Evolutionary conservation across 176 grass and related monocot genomes (phyloP), one percentile per base, ranked within the genome.

Genomic region (Oryza glaberrima): DNA sequence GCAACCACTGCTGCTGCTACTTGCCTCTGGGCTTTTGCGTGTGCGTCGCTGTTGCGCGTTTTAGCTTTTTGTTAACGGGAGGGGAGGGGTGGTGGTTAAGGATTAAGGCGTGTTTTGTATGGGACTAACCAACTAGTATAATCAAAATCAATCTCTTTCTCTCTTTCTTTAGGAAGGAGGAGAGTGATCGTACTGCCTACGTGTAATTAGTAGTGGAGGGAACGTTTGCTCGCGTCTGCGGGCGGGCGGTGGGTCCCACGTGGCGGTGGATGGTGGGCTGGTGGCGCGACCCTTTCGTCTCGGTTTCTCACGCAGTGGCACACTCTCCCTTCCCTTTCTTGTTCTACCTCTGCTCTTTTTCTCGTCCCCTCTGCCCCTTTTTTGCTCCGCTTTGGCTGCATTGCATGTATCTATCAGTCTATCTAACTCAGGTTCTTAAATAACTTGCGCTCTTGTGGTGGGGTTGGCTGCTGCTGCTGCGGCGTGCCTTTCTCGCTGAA

Each of bases 401-500:
- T 47, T 12, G 11, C 10, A 12, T 12, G 11, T 47, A 49, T 46
- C 9, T 3, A 30, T 46, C 69, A 46, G 46, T 47, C 81, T 35
- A 65, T 60, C 56, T 22, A 54, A 2, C 16, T n/a, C 54, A 28
- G 43, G 47, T 49, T 49, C 13, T 49, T 49, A 49, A 47, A 14
- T 44, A 44, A 11, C 11, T 69, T 30, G 73, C 30, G 7, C 54
- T 58, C 52, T 4, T 51, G 58, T 66, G 74, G 58, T 66, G 74
- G 67, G 67, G 40, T 38, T 64, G 70, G 70, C 43, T 40, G 87
- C 75, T 40, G 44, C 43, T 40, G 87, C 75, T 40, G 87, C 75
- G 20, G 87, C 81, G 36, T 84, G 81, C 76, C 26, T 84, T 75
- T 80, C 61, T 38, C 38, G 3, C n/a, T 23, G 45, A 23, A 84